Evolutionary conservation across 805 yeast species (phyloP).

Genomic region (Candida sithepensis): DNA sequence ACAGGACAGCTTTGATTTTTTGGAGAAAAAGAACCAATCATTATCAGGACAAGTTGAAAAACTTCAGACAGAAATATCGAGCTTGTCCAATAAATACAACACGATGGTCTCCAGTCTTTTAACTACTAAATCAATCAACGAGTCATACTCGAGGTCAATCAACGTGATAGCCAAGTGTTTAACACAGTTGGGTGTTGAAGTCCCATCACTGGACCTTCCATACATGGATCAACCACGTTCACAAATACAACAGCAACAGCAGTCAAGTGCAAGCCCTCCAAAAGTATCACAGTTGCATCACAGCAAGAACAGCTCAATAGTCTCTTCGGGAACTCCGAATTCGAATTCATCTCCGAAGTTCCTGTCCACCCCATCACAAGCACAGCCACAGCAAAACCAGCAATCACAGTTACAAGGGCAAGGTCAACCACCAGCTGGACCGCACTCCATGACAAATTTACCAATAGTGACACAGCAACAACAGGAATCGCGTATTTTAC

Average conservation of each 20-base stretch:
- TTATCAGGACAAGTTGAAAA: slow-evolving; percentile 33
- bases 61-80: slow-evolving; percentile 34
- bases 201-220: slow-evolving; percentile 64
- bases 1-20: slow-evolving; percentile 28
- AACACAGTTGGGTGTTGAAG: slow-evolving; percentile 56
- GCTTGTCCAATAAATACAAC: slow-evolving; percentile 55
- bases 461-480: slow-evolving; percentile 4
- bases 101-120: slow-evolving; percentile 61
- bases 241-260: slow-evolving; percentile 4
- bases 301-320: slow-evolving; percentile 3
- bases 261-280: slow-evolving; percentile 1
- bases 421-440: slow-evolving; percentile 4
- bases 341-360: slow-evolving; percentile 9
- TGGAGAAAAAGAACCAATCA: slow-evolving; percentile 26
- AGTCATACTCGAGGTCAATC: slow-evolving; percentile 51
- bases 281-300: slow-evolving; percentile 4
- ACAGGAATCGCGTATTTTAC: slow-evolving; percentile 15
- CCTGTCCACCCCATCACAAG: slow-evolving; percentile 4
- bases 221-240: slow-evolving; percentile 16
- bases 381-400: background rate
- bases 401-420: background rate
- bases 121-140: slow-evolving; percentile 52
- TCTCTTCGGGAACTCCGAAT: slow-evolving; percentile 6
- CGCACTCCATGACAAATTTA: background rate
- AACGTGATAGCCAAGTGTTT: slow-evolving; percentile 47